Evolutionary conservation across 805 yeast species (phyloP).

Genomic region (Candida ponderosae): DNA sequence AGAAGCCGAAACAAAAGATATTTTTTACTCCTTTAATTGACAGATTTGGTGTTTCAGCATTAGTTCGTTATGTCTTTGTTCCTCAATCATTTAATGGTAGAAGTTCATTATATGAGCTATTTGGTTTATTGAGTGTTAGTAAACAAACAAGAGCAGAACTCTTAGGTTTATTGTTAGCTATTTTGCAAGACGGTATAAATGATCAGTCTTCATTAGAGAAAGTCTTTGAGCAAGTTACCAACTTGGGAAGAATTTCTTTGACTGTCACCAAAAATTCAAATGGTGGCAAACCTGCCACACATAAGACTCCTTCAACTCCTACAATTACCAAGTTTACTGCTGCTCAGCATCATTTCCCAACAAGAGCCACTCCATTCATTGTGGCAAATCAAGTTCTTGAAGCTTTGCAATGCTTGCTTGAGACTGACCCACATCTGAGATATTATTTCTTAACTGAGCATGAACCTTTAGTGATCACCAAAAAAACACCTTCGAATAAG

Average conservation of each 20-base stretch:
- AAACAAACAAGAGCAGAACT: conserved; percentile 75
- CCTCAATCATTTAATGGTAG: conserved; percentile 61
- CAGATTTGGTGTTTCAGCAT: conserved; percentile 63
- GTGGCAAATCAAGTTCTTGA: conserved; percentile 77
- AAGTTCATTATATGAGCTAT: conserved; percentile 55
- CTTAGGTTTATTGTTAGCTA: conserved; percentile 55
- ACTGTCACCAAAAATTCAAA: neutral
- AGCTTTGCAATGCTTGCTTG: conserved; percentile 62
- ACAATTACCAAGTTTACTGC: neutral
- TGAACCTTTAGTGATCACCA: conserved; percentile 34
- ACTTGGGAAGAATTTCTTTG: conserved; percentile 31
- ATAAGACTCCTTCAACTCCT: conserved; percentile 13
- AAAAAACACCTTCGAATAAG: conserved; percentile 25
- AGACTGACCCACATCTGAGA: conserved; percentile 57
- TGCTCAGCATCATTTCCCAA: conserved; percentile 29
- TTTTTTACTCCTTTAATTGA: conserved; percentile 66
- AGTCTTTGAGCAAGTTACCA: conserved; percentile 49
- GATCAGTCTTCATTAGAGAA: conserved; percentile 55
- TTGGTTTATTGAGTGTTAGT: conserved; percentile 62
- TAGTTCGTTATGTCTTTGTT: conserved; percentile 62
- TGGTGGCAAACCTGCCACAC: conserved; percentile 4
- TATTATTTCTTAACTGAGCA: conserved; percentile 77
- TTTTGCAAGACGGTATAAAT: conserved; percentile 68
- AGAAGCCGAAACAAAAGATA: conserved; percentile 28
- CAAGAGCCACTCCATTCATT: conserved; percentile 55